Evolutionary conservation across 1,139 yeast genomes (phyloP), one percentile per base, ranked within the genome.

Genomic region (Tardiomyces blankii): DNA sequence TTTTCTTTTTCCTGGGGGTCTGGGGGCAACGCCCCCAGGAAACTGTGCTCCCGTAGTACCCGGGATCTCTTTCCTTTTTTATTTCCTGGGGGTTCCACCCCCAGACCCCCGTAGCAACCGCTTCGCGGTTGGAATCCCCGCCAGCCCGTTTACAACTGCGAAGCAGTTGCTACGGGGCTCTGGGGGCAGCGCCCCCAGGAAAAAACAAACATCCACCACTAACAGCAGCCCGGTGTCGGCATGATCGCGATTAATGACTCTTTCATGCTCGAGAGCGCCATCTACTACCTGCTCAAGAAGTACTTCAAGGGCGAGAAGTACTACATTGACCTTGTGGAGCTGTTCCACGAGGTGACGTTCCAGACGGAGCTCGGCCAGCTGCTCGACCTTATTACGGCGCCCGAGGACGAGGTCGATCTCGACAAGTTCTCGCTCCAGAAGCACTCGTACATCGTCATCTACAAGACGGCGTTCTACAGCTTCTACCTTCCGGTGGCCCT

Each of bases 281-380:
- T 93, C 58, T 93, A 91, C 69, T 73, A 86, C 52, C 70, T 93
- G 55, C 76, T 93, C 65, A 91, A 88, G 74, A 86, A 82, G 62
- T 84, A 91, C 67, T 93, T 91, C 80, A 80, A 79, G 60, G 61
- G 72, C 45, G 96, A 89, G 54, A 48, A 77, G 8, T 91, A 86
- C 71, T 93, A 93, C 61, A 86, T 87, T 48, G 95, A 91, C 60
- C 74, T 93, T 54, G 68, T 93, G 56, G 99, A 93, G 66, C 75
- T 91, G 59, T 88, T 89, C 80, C 75, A 70, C 46, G 74, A 70
- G 64, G 93, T 87, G 49, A 91, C 98, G 38, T 88, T 91, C 78
- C 95, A 88, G 70, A 93, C 99, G 18, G 98, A 93, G 68, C 75
- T 89, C 61, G 99, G 99, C 55, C 99, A 93, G 70, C 76, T 91